Conservation (phyloP, 495 filamentous ascomycete species). For the Entonaema liquescens region DNA sequence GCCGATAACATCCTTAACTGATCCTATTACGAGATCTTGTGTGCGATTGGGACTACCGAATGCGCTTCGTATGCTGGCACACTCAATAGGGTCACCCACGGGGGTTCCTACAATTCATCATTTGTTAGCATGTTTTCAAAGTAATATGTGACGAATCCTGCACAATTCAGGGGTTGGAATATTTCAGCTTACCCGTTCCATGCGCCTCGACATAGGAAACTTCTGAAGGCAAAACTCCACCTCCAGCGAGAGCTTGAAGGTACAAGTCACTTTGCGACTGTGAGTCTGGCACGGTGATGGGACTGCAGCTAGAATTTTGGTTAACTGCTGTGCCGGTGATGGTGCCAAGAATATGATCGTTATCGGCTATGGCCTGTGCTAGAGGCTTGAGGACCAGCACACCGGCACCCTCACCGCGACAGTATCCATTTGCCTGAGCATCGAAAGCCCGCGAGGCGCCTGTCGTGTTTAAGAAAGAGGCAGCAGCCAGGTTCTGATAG, state of each 20-base stretch:
- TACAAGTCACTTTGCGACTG: constrained; percentile 46
- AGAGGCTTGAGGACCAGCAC: constrained; percentile 62
- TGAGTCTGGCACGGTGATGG: constrained; percentile 52
- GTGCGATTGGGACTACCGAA: constrained; percentile 40
- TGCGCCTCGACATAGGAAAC: constrained; percentile 56
- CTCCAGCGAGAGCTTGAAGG: constrained; percentile 35
- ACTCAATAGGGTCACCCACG: constrained; percentile 62
- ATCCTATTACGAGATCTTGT: constrained; percentile 46
- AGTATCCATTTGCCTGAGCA: constrained; percentile 64
- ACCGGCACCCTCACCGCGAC: constrained; percentile 64
- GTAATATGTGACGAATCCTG: background rate
- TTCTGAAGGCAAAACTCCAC: constrained; percentile 22
- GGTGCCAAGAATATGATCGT: constrained; percentile 60
- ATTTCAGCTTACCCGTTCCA: constrained; percentile 43
- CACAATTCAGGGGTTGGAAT: background rate
- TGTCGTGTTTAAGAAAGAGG: constrained; percentile 53
- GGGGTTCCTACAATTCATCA: constrained; percentile 43
- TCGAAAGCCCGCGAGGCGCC: constrained; percentile 49
- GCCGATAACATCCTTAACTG: constrained; percentile 62
- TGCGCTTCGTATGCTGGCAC: constrained; percentile 45
- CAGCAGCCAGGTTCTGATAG: constrained; percentile 50
- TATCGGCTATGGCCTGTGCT: constrained; percentile 51
- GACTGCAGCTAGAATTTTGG: constrained; percentile 47
- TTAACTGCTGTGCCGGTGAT: constrained; percentile 62
- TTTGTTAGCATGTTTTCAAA: constrained; percentile 1